Base-by-base conservation (phyloP, 192 early-diverging fungal species). In the Geranomyces michiganensis region DNA sequence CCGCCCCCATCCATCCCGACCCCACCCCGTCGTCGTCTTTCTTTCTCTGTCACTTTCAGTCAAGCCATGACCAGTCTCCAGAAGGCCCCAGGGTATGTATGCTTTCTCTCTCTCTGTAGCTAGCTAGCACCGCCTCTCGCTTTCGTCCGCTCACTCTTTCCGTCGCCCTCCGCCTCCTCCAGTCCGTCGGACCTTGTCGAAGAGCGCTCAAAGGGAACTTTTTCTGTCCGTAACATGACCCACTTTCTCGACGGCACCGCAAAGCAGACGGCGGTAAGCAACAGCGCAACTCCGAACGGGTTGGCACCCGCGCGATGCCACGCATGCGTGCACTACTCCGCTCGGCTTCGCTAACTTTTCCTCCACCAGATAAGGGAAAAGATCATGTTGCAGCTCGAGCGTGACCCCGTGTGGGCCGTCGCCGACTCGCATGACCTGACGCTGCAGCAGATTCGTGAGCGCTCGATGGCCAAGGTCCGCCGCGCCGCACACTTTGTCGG, bases 311-410 rank as follows among this genome's bases (percentile, higher is more conserved):
- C 10, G 17, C 9, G 14, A 12, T 58, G 22, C 22, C 24, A 24
- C 10, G 10, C 56, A 15, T 22, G 10, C 24, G 10, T 22, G 12
- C 14, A n/a, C n/a, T n/a, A n/a, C n/a, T n/a, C n/a, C n/a, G n/a
- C n/a, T n/a, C n/a, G n/a, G n/a, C n/a, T n/a, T n/a, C n/a, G n/a
- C n/a, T n/a, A 47, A 32, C 22, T 14, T 27, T 33, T 32, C 60
- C 8, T 15, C 24, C 24, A 62, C 24, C 84, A 87, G 84, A 70
- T 87, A 48, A 90, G 89, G 82, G 91, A 94, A 78, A 85, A 81
- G 71, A 86, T 94, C 68, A 93, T 93, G 91, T 80, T 92, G 27
- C 86, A 92, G 76, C 84, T 96, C 24, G 92, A 94, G 85, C 87
- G 93, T 62, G 91, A 93, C 77, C 92, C 90, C 56, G 78, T 89